Evolutionary conservation across 163 green algal genomes (phyloP), one percentile per base, ranked within the genome.

Genomic region (Scenedesmus sp.): DNA sequence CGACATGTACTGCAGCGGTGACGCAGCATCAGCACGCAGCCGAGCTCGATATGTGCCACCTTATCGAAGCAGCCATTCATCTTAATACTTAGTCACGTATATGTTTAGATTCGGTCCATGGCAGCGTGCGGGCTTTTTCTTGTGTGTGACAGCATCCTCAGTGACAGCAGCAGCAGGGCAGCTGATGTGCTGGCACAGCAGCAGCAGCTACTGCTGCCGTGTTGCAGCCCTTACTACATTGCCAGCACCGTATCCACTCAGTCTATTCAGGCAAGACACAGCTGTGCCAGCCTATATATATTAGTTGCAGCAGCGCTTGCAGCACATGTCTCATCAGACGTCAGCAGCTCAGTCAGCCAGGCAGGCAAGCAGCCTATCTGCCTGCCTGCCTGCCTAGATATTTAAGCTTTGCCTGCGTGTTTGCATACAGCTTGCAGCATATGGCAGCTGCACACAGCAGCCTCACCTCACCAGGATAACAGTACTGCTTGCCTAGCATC

Each of bases 21-120:
- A 56, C 76, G 77, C 77, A 59, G 77, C 46, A 85, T 85, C 46
- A 85, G 34, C 77, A 59, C 13, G 77, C 77, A 57, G 77, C 46
- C 46, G 15, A 62, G 10, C 77, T 15, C 77, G 46, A 57, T 26
- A 15, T 26, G n/a, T 59, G 15, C 15, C 26, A 55, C 4, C 10
- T 18, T 18, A 76, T 15, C 15, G 34, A 46, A 1, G 1, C 70
- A 79, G 4, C 70, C 6, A 79, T 79, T 15, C 70, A 52, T 23
- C 23, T 15, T 52, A 52, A 16, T 3, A 16, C 34, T 46, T 46
- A 46, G 34, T 46, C 34, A 46, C 34, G 23, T 79, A 18, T n/a
- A 79, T 8, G 16, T 73, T 3, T 73, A 73, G 62, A 79, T 7
- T 13, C 18, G 1, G 7, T 76, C 2, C 15, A 76, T 76, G 26